These are phyloP conservation scores for Thraustochytrium sp. DNA, from an alignment of 352 stramenopile species.

Conservation along the genomic window DNA sequence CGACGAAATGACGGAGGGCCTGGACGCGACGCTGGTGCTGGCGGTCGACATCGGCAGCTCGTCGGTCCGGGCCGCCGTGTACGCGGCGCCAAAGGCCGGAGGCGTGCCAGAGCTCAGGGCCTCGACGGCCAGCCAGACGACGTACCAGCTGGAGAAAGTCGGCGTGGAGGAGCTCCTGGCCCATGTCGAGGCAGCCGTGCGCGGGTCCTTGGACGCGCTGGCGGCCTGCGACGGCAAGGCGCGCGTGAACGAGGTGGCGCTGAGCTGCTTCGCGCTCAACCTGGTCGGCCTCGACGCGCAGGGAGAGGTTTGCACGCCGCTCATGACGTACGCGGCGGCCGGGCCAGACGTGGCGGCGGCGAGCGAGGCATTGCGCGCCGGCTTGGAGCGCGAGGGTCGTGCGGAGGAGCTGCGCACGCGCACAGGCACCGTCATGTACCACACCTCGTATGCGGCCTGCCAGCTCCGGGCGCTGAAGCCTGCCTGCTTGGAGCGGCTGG, in stretches of 20 bases:
- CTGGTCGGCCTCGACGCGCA: constrained; percentile 70
- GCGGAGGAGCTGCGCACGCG: constrained; percentile 59
- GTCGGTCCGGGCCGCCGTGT: constrained; percentile 80
- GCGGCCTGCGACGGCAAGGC: constrained; percentile 54
- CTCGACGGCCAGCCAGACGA: background rate
- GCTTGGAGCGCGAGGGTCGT: constrained; percentile 46
- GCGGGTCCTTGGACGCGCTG: constrained; percentile 49
- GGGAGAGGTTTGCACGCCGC: constrained; percentile 64
- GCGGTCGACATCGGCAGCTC: constrained; percentile 85
- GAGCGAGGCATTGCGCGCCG: background rate
- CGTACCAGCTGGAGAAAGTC: background rate
- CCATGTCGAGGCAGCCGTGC: background rate
- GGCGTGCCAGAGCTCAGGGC: constrained; percentile 47
- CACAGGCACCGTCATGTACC: constrained; percentile 57
- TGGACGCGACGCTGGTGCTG: constrained; percentile 54
- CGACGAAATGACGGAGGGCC: no score
- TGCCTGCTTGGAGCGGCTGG: constrained; percentile 58
- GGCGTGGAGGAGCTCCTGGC: background rate
- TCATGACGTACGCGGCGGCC: constrained; percentile 67
- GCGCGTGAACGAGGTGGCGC: constrained; percentile 69
- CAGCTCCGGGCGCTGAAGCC: constrained; percentile 70
- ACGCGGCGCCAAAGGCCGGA: constrained; percentile 60
- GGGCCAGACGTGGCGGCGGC: constrained; percentile 56
- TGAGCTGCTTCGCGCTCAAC: constrained; percentile 89
- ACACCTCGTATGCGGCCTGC: constrained; percentile 77